Base-by-base conservation (phyloP, 768 basidiomycete species). In the Phaffia australis region DNA sequence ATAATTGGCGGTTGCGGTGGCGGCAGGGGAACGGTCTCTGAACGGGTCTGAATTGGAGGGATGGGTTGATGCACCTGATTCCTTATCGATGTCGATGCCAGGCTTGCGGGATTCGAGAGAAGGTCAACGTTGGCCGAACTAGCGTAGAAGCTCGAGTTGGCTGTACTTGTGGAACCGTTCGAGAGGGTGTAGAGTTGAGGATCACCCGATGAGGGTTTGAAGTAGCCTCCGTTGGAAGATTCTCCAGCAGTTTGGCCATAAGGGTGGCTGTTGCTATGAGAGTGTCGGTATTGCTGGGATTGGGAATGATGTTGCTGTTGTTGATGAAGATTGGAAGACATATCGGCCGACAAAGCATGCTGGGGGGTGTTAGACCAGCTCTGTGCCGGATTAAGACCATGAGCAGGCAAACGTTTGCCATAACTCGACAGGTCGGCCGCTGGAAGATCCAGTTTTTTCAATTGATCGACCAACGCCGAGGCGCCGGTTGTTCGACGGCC, bases 371-470 rank as follows among this genome's bases (percentile, higher is more conserved):
- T n/a, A 14, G 49, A 52, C 51, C 51, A 21, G 21, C 51, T 27
- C 7, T 5, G 21, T 7, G 32, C 68, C 1, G 70, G 69, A 27
- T 30, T 56, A 51, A 60, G 32, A 25, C 49, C 63, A 9, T 71
- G 71, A 0, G 69, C 66, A 11, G 70, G 65, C 30, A 72, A 69
- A 23, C 76, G 70, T 56, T 72, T 69, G 14, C 75, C 76, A 68
- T 76, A 76, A 47, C 70, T 72, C 29, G 75, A 71, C 8, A 77
- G 69, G 61, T 76, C 75, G 25, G 74, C 74, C 14, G 77, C 74
- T 6, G 75, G 75, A 29, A 77, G 68, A 61, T 77, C 75, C 57
- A 78, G 73, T 60, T 75, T 74, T 19, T 74, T 72, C 1, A 78
- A 69, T 52, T 76, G 75, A 64, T 78, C 71, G 30, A 78, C 74